phyloP scores from a whole-genome alignment of 2,329 filamentous ascomycete species.

The Alternaria brassicicola region DNA sequence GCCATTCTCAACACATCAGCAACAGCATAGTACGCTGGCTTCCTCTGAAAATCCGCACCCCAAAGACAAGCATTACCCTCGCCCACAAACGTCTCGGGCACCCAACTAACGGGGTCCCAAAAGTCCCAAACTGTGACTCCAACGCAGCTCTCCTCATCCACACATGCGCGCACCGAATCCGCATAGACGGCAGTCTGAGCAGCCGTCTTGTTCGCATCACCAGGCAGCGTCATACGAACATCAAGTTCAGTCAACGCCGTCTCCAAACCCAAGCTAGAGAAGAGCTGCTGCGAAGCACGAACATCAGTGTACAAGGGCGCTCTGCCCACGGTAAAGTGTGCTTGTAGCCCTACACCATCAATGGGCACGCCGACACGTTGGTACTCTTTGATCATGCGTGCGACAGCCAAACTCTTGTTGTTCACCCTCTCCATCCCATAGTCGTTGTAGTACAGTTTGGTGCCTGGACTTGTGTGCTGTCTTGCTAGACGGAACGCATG shows the following conservation, averaged over 20 bases:
- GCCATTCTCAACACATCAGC: slow-evolving; percentile 31
- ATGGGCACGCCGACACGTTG: slow-evolving; percentile 54
- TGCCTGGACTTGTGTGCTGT: slow-evolving; percentile 59
- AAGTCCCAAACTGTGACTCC: slow-evolving; percentile 53
- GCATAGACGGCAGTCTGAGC: slow-evolving; percentile 59
- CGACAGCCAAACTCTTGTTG: slow-evolving; percentile 51
- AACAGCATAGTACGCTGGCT: slow-evolving; percentile 47
- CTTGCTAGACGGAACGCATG: slow-evolving; percentile 63
- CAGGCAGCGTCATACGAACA: slow-evolving; percentile 58
- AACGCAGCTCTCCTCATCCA: slow-evolving; percentile 45
- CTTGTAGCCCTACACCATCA: slow-evolving; percentile 68
- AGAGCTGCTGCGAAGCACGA: slow-evolving; percentile 56
- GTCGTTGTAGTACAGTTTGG: slow-evolving; percentile 69
- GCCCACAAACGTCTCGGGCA: slow-evolving; percentile 46
- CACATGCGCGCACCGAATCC: slow-evolving; percentile 44
- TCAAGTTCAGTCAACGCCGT: slow-evolving; percentile 68
- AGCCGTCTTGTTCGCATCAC: slow-evolving; percentile 48
- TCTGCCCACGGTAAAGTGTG: slow-evolving; percentile 64
- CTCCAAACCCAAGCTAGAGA: slow-evolving; percentile 60
- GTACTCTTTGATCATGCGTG: slow-evolving; percentile 42
- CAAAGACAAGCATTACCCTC: slow-evolving; percentile 45
- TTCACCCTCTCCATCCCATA: slow-evolving; percentile 67
- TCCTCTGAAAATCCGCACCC: slow-evolving; percentile 35
- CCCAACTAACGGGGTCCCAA: slow-evolving; percentile 50
- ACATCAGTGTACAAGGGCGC: slow-evolving; percentile 55